Evolutionary conservation across 192 early-diverging fungal genomes (phyloP).

Genomic region (Geosiphon pyriformis): DNA sequence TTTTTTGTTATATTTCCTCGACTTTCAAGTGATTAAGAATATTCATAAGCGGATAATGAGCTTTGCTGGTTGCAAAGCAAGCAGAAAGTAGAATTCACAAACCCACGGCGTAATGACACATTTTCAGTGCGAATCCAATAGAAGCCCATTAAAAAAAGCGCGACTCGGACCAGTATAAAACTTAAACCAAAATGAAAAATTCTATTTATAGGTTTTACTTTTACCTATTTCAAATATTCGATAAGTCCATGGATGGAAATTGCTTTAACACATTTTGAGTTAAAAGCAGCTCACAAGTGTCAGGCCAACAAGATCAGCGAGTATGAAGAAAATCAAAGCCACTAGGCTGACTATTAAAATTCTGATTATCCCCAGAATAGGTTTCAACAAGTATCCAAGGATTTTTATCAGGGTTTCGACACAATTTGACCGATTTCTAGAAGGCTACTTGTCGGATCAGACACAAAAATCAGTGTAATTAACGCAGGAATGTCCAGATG

Average conservation of each 20-base stretch:
- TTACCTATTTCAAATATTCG: conserved; percentile 27
- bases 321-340: conserved; percentile 35
- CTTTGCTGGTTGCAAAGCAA: not conserved
- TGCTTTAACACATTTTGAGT: conserved; percentile 24
- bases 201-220: conserved; percentile 33
- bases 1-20: conserved; percentile 25
- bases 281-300: conserved; percentile 30
- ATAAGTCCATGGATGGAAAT: conserved; percentile 30
- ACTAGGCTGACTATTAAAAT: conserved; percentile 32
- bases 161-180: conserved; percentile 43
- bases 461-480: no score
- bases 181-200: conserved; percentile 34
- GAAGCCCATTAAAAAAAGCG: conserved; percentile 69
- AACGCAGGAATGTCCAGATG: no score
- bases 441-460: no score
- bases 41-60: not conserved
- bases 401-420: conserved; percentile 27
- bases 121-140: conserved; percentile 60
- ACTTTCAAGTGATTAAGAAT: conserved; percentile 6
- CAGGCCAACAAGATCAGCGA: conserved; percentile 40
- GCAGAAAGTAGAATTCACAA: conserved; percentile 19
- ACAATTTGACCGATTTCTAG: conserved; percentile 38
- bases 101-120: conserved; percentile 66
- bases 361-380: conserved; percentile 40
- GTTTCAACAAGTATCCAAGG: conserved; percentile 41